Percentiles rank a stretch among this genome's conserved stretches.
phyloP scores from a whole-genome alignment of 805 yeast genomes.

The Metschnikowia chrysomelidarum region DNA sequence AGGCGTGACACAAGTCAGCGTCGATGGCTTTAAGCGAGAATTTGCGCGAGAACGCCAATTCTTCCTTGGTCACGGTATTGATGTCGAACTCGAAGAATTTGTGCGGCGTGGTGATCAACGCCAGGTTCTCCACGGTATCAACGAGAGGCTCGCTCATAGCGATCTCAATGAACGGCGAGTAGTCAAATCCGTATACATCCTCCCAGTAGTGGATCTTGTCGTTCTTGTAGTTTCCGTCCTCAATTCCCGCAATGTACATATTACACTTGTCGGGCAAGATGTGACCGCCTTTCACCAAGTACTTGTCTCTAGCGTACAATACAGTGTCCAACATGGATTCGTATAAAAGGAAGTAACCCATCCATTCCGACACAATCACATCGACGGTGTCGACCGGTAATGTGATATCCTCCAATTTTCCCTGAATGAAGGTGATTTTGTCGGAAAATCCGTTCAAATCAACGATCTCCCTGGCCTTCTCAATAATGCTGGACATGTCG shows the following conservation, averaged over 20 bases:
- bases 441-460: conserved; percentile 79
- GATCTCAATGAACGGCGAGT: conserved; percentile 80
- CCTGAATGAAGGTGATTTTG: conserved; percentile 83
- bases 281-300: conserved; percentile 77
- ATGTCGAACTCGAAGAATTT: conserved; percentile 81
- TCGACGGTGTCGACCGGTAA: conserved; percentile 89
- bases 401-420: conserved; percentile 89
- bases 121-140: conserved; percentile 80
- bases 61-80: conserved; percentile 81
- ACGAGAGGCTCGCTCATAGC: conserved; percentile 95
- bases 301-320: conserved; percentile 87
- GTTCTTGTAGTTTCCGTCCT: conserved; percentile 87
- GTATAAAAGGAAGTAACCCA: conserved; percentile 95
- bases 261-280: conserved; percentile 94
- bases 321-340: conserved; percentile 99
- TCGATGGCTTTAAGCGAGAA: conserved; percentile 73
- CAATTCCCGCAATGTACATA: conserved; percentile 87
- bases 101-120: conserved; percentile 70
- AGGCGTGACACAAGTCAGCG: conserved; percentile 82
- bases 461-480: conserved; percentile 90
- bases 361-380: conserved; percentile 96
- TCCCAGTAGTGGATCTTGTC: conserved; percentile 95
- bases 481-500: conserved; percentile 95
- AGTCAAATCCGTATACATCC: conserved; percentile 95
- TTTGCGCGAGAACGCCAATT: conserved; percentile 70